A percentile compares a stretch with the other conserved stretches of the same genome.
These are phyloP conservation scores for Ascochyta viciae-villosae DNA, from an alignment of 2,329 filamentous ascomycete species.

Conservation along the genomic window DNA sequence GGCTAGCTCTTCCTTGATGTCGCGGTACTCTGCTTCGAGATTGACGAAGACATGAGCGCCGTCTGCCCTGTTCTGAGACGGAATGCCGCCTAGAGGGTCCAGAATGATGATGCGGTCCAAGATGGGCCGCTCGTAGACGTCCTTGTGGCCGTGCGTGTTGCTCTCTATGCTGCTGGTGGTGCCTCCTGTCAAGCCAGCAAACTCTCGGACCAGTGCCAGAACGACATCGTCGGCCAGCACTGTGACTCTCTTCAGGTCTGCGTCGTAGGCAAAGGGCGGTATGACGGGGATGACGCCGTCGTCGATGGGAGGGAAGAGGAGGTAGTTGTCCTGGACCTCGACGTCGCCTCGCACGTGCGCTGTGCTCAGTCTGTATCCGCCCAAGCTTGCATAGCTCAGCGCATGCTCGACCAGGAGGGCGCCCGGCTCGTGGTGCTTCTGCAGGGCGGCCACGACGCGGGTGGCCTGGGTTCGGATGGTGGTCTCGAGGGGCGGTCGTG, in stretches of 20 bases:
- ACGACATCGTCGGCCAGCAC: slow-evolving; percentile 70
- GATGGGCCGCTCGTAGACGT: slow-evolving; percentile 44
- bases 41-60: slow-evolving; percentile 87
- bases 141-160: slow-evolving; percentile 17
- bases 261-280: slow-evolving; percentile 67
- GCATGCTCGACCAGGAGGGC: slow-evolving; percentile 72
- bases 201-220: slow-evolving; percentile 76
- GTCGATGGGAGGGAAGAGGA: slow-evolving; percentile 70
- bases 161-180: slow-evolving; percentile 12
- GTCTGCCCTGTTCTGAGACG: slow-evolving; percentile 65
- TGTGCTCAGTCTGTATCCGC: slow-evolving; percentile 39
- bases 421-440: slow-evolving; percentile 70
- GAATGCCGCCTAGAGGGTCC: slow-evolving; percentile 85
- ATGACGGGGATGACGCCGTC: slow-evolving; percentile 76
- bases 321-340: slow-evolving; percentile 52
- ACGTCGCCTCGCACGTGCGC: slow-evolving; percentile 47
- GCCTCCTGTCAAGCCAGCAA: slow-evolving; percentile 67
- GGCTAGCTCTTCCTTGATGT: slow-evolving; percentile 69
- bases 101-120: slow-evolving; percentile 89
- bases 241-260: slow-evolving; percentile 52
- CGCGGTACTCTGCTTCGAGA: slow-evolving; percentile 83
- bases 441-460: slow-evolving; percentile 77
- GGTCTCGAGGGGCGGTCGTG: slow-evolving; percentile 43
- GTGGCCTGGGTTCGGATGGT: slow-evolving; percentile 69
- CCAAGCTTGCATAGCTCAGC: slow-evolving; percentile 49